Evolutionary conservation across 2,329 filamentous ascomycete species (phyloP), one percentile per base, ranked within the genome.

Genomic region (Pseudogymnoascus sp.): DNA sequence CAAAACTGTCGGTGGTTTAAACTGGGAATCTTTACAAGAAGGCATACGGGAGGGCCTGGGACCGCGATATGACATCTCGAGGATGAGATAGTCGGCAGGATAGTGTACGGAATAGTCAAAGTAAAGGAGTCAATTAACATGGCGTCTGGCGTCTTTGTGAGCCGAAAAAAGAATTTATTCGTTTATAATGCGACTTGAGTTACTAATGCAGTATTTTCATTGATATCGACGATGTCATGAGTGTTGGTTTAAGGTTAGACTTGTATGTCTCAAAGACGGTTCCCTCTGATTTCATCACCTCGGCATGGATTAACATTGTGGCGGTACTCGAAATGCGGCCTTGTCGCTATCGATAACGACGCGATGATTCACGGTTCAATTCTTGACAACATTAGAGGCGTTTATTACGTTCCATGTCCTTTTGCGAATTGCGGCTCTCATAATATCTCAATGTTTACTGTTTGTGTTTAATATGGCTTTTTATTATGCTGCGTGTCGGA

Each of bases 41-140:
- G 72, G 66, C 37, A 66, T 74, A 24, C 59, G 69, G 22, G 65
- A 70, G 38, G 72, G 72, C 12, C 50, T 74, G n/a, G 72, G 72
- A 26, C 68, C 72, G 14, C 46, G 64, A 37, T 35, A 37, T 37
- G 56, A 60, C 10, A 19, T 50, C 4, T 59, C 41, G 26, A 53
- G 19, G 63, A 61, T 62, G 61, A 56, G 50, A 33, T 56, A 35
- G 8, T 19, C 8, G n/a, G 28, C 8, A 35, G 50, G 11, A 33
- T n/a, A 33, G 1, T 19, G 50, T 6, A 33, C 10, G 28, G 28
- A 22, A 35, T 56, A 53, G 50, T 33, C 28, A 22, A 6, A 56
- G 50, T 14, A 33, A 56, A 5, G 50, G 50, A 22, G 50, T 35
- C 28, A 33, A 56, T 33, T 35, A 35, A 33, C 6, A 56, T 33